phyloP scores from a whole-genome alignment of 75 land plant genomes.

The Adiantum capillusveneris region DNA sequence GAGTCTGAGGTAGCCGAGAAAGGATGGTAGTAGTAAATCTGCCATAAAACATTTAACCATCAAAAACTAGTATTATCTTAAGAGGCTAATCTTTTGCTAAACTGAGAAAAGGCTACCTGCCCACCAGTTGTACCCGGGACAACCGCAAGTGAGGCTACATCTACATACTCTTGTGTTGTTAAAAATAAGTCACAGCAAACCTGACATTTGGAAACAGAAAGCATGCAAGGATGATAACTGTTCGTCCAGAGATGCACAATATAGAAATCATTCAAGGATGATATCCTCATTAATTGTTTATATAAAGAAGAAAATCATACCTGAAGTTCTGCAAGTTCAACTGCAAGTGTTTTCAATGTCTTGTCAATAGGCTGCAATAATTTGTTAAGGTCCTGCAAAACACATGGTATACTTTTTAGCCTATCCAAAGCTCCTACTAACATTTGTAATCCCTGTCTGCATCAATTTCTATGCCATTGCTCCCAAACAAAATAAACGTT shows the following conservation, averaged over 20 bases:
- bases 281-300: no score
- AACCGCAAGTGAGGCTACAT: slow-evolving; percentile 88
- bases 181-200: slow-evolving; percentile 91
- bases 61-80: no score
- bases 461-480: no score
- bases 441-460: no score
- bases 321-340: slow-evolving; percentile 92
- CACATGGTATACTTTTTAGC: no score
- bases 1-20: slow-evolving; percentile 83
- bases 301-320: slow-evolving; percentile 28
- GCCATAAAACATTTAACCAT: neutral
- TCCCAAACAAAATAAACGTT: no score
- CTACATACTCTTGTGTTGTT: slow-evolving; percentile 76
- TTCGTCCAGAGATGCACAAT: no score
- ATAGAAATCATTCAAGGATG: neutral
- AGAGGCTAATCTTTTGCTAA: no score
- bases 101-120: slow-evolving; percentile 44
- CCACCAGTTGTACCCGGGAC: slow-evolving; percentile 95
- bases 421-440: no score
- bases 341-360: slow-evolving; percentile 84
- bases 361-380: slow-evolving; percentile 86
- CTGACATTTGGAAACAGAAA: slow-evolving; percentile 25
- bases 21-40: slow-evolving; percentile 89
- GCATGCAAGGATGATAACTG: neutral
- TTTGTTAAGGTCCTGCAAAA: slow-evolving; percentile 70